Evolutionary conservation across 352 stramenopile species (phyloP).

Genomic region (Phytophthora podocarpi): DNA sequence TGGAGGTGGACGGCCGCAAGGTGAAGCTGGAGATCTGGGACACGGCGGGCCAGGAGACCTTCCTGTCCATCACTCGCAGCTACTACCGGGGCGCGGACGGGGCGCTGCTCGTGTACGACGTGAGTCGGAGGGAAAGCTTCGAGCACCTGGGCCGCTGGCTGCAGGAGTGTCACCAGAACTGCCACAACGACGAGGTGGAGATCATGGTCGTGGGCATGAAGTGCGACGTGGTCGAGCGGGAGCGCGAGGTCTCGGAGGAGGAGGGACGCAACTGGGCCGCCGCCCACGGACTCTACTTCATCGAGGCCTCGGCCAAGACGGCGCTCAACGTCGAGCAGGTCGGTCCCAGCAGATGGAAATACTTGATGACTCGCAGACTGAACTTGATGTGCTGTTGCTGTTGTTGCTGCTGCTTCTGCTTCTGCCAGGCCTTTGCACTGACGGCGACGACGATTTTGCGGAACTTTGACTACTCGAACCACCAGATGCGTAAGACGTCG

Average conservation of each 20-base stretch:
- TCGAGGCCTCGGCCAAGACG: slow-evolving; percentile 86
- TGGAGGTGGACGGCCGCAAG: slow-evolving; percentile 81
- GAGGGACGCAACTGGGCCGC: slow-evolving; percentile 71
- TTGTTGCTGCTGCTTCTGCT: slow-evolving; percentile 1
- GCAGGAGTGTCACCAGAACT: slow-evolving; percentile 86
- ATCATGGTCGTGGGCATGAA: slow-evolving; percentile 91
- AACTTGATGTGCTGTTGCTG: slow-evolving; percentile 7
- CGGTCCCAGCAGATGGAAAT: neutral
- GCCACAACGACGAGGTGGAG: slow-evolving; percentile 82
- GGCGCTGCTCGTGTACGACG: slow-evolving; percentile 90
- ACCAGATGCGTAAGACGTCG: slow-evolving; percentile 56
- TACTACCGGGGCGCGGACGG: slow-evolving; percentile 91
- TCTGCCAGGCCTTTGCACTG: slow-evolving; percentile 59
- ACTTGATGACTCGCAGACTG: neutral
- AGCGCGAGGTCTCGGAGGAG: slow-evolving; percentile 69
- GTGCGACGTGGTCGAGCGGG: slow-evolving; percentile 61
- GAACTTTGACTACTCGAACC: slow-evolving; percentile 77
- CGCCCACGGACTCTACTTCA: slow-evolving; percentile 76
- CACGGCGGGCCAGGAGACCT: slow-evolving; percentile 90
- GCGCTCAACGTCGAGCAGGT: slow-evolving; percentile 84
- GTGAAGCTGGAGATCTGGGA: slow-evolving; percentile 94
- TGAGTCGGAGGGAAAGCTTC: slow-evolving; percentile 78
- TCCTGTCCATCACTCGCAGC: slow-evolving; percentile 88
- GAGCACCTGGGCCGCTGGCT: slow-evolving; percentile 78
- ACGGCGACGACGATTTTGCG: slow-evolving; percentile 76